Evolutionary conservation across 352 stramenopile species (phyloP).

Genomic region (Phytopythium litorale): DNA sequence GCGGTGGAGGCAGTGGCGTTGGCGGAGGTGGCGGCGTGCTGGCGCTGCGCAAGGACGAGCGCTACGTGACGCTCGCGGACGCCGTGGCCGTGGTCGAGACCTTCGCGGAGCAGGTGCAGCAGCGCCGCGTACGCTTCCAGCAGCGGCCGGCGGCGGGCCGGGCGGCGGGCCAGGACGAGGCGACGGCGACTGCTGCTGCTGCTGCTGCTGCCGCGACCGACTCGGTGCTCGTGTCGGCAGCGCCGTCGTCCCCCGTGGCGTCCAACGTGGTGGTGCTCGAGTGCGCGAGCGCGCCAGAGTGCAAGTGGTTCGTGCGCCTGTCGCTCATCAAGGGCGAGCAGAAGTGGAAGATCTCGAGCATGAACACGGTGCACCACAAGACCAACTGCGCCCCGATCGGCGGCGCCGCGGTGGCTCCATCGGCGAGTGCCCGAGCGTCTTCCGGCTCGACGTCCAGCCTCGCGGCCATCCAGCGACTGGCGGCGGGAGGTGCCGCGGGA

Average conservation of each 20-base stretch:
- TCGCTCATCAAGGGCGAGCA: constrained; percentile 59
- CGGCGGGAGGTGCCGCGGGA: constrained; percentile 13
- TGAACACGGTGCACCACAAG: constrained; percentile 62
- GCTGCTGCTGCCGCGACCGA: background rate
- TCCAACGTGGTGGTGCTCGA: constrained; percentile 52
- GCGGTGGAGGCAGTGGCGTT: too few relatives aligned
- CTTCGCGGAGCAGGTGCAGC: constrained; percentile 53
- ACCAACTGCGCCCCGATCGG: constrained; percentile 37
- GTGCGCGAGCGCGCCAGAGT: constrained; percentile 57
- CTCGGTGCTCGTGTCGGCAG: background rate
- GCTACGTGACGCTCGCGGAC: constrained; percentile 58
- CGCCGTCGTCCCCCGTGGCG: constrained; percentile 10
- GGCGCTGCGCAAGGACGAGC: constrained; percentile 52
- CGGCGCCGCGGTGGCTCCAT: background rate
- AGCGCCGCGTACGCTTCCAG: constrained; percentile 48
- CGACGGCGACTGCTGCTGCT: background rate
- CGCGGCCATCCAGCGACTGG: constrained; percentile 33
- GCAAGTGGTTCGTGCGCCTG: constrained; percentile 76
- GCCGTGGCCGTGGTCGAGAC: constrained; percentile 56
- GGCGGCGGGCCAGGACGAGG: background rate
- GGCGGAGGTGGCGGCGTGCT: background rate
- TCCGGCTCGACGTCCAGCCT: background rate
- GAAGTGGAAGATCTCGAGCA: constrained; percentile 73
- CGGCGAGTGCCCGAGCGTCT: background rate
- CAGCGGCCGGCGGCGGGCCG: constrained; percentile 12